Percentiles rank a stretch among this genome's conserved stretches.
These are phyloP conservation scores for Pseudocercospora vitis DNA, from an alignment of 2,329 filamentous ascomycete species.

Conservation along the genomic window DNA sequence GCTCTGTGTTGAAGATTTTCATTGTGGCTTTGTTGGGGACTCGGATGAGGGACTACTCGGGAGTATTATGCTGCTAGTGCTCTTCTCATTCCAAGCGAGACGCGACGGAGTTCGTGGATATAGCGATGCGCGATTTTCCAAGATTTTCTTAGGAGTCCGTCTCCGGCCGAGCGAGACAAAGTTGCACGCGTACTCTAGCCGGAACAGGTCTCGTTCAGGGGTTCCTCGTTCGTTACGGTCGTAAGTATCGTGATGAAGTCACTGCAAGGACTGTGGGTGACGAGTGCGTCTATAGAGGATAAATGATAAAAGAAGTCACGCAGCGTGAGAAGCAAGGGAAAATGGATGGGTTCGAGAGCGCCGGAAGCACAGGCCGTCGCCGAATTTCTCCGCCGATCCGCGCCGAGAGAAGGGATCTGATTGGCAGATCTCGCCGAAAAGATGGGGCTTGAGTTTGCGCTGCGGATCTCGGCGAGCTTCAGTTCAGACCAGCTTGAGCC, in stretches of 20 bases:
- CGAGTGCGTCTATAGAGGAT: background rate
- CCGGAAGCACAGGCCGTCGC: background rate
- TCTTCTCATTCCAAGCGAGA: background rate
- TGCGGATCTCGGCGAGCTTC: background rate
- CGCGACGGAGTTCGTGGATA: background rate
- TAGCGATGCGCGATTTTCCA: background rate
- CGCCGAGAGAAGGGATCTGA: background rate
- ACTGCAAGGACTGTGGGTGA: background rate
- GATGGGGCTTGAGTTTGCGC: background rate
- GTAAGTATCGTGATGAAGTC: background rate
- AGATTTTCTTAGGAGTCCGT: background rate
- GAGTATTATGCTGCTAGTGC: background rate
- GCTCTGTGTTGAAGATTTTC: constrained; percentile 91
- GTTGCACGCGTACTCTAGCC: background rate
- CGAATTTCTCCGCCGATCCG: background rate
- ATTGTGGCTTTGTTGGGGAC: constrained; percentile 58
- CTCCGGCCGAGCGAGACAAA: background rate
- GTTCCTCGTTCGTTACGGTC: background rate
- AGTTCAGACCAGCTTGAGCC: too few relatives aligned
- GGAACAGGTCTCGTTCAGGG: background rate
- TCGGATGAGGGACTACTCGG: background rate
- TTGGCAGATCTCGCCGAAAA: background rate
- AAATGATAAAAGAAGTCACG: constrained; percentile 1
- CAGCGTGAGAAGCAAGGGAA: background rate
- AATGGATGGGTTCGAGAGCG: constrained; percentile 2